Evolutionary conservation across 176 grass and related monocot genomes (phyloP), one percentile per base, ranked within the genome.

Genomic region (Oryza punctata): DNA sequence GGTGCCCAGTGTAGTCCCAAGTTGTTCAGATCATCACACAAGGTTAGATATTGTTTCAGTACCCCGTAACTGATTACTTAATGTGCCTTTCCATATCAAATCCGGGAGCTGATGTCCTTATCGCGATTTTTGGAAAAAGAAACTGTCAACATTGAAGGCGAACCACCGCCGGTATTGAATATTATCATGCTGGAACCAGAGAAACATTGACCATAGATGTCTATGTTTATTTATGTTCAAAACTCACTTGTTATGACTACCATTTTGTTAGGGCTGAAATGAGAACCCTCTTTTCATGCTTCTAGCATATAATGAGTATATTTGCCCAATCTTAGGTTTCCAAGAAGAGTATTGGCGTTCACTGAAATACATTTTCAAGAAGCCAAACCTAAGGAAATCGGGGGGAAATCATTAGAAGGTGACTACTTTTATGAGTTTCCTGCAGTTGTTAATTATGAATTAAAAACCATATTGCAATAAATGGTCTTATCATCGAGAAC

Each of bases 21-120:
- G 25, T 13, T 23, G 45, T 67, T 74, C 77, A 86, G 54, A 80
- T 47, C 44, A 12, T 61, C 33, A 33, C 2, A 6, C 73, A 54
- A 81, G 85, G 85, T 81, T 67, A 1, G 61, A 45, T 45, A 43
- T 63, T 57, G 65, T 15, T 65, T 50, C 15, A 38, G 6, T 40
- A 81, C 37, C 37, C 37, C 24, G 16, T 41, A 70, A 15, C 13
- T 21, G 29, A 65, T 29, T 78, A 65, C 60, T 33, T 0, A 0
- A 21, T 1, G 18, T 14, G 49, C 19, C 41, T 30, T 79, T 12
- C 19, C 32, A 12, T 67, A 45, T 23, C 21, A 4, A 54, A 67
- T 47, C 63, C 12, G 12, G 27, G 23, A 46, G 19, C 27, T 66
- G 50, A 54, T 21, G 50, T 54, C 15, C 47, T 50, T 47, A 45